A percentile compares a stretch with the other conserved stretches of the same genome.
These are phyloP conservation scores for Curvularia eragrostidis DNA, from an alignment of 2,329 filamentous ascomycete species.

Conservation along the genomic window DNA sequence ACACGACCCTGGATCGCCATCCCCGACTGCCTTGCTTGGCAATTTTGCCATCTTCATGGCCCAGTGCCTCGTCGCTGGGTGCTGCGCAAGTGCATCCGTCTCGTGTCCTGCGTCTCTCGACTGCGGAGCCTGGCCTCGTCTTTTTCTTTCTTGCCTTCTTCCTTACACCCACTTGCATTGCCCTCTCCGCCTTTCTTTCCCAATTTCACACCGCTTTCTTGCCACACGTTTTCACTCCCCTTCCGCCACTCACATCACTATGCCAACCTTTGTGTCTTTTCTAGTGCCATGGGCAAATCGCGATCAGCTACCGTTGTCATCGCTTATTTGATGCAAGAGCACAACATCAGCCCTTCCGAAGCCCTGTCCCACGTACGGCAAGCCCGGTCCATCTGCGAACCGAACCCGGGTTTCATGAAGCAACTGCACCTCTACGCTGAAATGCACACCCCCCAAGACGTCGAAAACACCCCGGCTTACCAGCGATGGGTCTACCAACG, in stretches of 20 bases:
- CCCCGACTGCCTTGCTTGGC: conserved; percentile 39
- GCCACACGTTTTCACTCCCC: conserved; percentile 34
- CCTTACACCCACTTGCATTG: conserved; percentile 23
- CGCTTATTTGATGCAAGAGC: conserved; percentile 77
- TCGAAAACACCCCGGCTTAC: conserved; percentile 76
- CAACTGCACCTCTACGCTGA: conserved; percentile 87
- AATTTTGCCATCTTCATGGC: conserved; percentile 44
- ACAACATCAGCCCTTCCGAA: conserved; percentile 61
- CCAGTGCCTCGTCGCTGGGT: conserved; percentile 11
- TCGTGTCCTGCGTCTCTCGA: conserved; percentile 30
- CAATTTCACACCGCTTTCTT: conserved; percentile 45
- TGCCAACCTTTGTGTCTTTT: conserved; percentile 43
- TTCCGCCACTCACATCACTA: conserved; percentile 38
- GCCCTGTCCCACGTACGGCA: conserved; percentile 74
- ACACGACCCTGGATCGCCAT: conserved; percentile 36
- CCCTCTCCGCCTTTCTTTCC: conserved; percentile 24
- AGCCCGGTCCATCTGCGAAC: conserved; percentile 79
- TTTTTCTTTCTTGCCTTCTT: conserved; percentile 22
- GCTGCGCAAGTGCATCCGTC: conserved; percentile 24
- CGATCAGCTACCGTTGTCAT: conserved; percentile 84
- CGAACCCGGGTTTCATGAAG: conserved; percentile 88
- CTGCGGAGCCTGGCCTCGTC: conserved; percentile 3
- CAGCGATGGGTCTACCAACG: conserved; percentile 77
- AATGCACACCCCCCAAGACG: conserved; percentile 78
- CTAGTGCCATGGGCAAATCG: conserved; percentile 94